These are phyloP conservation scores for Tetrapisispora namnaoensis DNA, from an alignment of 805 yeast genomes.

Conservation along the genomic window DNA sequence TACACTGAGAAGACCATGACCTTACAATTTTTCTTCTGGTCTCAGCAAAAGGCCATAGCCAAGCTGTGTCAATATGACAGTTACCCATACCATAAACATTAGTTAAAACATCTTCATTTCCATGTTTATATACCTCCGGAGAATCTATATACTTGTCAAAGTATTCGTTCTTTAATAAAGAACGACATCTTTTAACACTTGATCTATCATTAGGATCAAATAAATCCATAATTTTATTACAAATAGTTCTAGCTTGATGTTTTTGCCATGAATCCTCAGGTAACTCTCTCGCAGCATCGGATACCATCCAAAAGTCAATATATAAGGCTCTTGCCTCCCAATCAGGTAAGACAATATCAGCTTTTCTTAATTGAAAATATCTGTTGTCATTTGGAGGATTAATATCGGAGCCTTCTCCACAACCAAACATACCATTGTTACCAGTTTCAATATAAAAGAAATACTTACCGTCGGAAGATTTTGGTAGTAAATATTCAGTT, in stretches of 20 bases:
- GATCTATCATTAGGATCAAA: constrained; percentile 64
- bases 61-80: constrained; percentile 96
- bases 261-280: constrained; percentile 71
- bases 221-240: constrained; percentile 71
- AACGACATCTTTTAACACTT: constrained; percentile 53
- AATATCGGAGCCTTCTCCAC: constrained; percentile 49
- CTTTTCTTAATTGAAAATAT: constrained; percentile 53
- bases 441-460: constrained; percentile 77
- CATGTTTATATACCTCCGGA: constrained; percentile 49
- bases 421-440: constrained; percentile 92
- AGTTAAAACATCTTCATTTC: constrained; percentile 27
- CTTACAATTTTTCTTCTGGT: constrained; percentile 87
- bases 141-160: constrained; percentile 61
- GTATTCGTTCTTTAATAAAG: constrained; percentile 45
- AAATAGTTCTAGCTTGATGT: constrained; percentile 69
- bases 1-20: constrained; percentile 90
- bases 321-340: constrained; percentile 65
- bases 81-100: constrained; percentile 84
- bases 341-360: constrained; percentile 77
- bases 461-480: constrained; percentile 42
- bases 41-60: constrained; percentile 99
- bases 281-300: constrained; percentile 87
- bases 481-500: constrained; percentile 59
- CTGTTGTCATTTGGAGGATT: constrained; percentile 65
- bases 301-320: constrained; percentile 78